phyloP scores from a whole-genome alignment of 768 basidiomycete species.

The Mycena kentingensis region DNA sequence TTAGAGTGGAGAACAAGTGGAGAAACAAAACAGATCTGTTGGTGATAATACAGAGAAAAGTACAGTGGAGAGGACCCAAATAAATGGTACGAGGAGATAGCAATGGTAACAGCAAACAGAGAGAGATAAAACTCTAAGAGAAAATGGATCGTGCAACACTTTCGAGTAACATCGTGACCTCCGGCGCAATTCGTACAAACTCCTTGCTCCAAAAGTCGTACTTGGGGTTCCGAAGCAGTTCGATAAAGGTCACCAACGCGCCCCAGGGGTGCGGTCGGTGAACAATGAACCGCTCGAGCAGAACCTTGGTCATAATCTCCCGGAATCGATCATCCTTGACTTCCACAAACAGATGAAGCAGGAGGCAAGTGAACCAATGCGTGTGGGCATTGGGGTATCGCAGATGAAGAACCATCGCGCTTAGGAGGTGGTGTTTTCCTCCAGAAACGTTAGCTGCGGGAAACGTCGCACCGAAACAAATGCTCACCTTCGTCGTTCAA shows the following conservation, averaged over 20 bases:
- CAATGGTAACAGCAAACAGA: too few relatives aligned
- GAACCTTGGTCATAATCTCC: constrained; percentile 84
- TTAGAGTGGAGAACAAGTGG: not conserved
- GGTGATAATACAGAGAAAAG: constrained; percentile 78
- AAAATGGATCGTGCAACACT: constrained; percentile 81
- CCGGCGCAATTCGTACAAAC: constrained; percentile 81
- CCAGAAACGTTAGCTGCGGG: not conserved
- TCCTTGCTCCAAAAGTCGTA: constrained; percentile 92
- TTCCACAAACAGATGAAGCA: constrained; percentile 85
- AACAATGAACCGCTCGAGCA: constrained; percentile 92
- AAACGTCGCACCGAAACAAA: not conserved
- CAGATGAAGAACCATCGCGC: constrained; percentile 90
- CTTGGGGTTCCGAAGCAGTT: constrained; percentile 85
- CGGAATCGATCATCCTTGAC: constrained; percentile 74
- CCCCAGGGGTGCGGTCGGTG: constrained; percentile 98
- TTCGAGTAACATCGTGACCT: constrained; percentile 83
- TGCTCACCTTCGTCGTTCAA: constrained; percentile 87
- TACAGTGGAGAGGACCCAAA: constrained; percentile 79
- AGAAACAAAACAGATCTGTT: constrained; percentile 42
- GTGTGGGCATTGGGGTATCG: constrained; percentile 99
- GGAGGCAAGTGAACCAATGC: constrained; percentile 92
- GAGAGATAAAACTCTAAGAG: constrained; percentile 66
- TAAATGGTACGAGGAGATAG: constrained; percentile 84
- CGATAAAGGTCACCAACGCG: constrained; percentile 89
- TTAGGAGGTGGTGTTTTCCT: constrained; percentile 96